A percentile compares a stretch with the other conserved stretches of the same genome.
phyloP scores from a whole-genome alignment of 495 filamentous ascomycete genomes.

The Talaromyces stipitatus region DNA sequence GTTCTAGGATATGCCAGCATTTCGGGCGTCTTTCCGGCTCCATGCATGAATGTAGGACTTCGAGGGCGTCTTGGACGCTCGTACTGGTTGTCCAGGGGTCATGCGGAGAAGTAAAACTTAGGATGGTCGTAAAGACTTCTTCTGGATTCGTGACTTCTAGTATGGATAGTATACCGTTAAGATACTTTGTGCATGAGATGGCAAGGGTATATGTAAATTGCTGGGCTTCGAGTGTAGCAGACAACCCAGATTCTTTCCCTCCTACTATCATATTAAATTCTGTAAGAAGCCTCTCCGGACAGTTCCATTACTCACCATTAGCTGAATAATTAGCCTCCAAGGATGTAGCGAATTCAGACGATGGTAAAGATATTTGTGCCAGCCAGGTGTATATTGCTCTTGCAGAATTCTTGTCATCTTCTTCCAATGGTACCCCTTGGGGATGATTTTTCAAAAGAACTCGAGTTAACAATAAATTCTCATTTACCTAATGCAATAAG shows the following conservation, averaged over 20 bases:
- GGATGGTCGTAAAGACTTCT: slow-evolving; percentile 26
- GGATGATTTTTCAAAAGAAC: slow-evolving; percentile 16
- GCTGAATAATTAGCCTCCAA: slow-evolving; percentile 16
- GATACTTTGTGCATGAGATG: slow-evolving; percentile 21
- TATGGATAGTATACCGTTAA: slow-evolving; percentile 14
- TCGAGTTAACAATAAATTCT: slow-evolving; percentile 24
- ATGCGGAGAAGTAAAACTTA: slow-evolving; percentile 38
- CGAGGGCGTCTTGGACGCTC: slow-evolving; percentile 19
- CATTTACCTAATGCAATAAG: slow-evolving; percentile 1
- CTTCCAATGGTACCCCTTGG: slow-evolving; percentile 9
- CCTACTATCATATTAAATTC: not conserved
- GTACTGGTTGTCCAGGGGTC: slow-evolving; percentile 50
- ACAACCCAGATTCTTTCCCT: slow-evolving; percentile 10
- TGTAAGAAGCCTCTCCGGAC: not conserved
- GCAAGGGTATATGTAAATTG: slow-evolving; percentile 19
- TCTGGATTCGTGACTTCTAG: slow-evolving; percentile 10
- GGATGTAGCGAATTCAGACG: slow-evolving; percentile 21
- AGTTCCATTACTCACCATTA: slow-evolving; percentile 12
- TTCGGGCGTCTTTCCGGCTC: slow-evolving; percentile 12
- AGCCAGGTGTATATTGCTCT: slow-evolving; percentile 30
- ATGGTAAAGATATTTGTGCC: slow-evolving; percentile 24
- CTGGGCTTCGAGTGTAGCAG: slow-evolving; percentile 13
- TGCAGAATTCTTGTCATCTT: slow-evolving; percentile 18
- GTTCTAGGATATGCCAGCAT: slow-evolving; percentile 45
- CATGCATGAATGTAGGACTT: slow-evolving; percentile 33